phyloP scores from a whole-genome alignment of 768 basidiomycete genomes.

The Candolleomyces efflorescens region DNA sequence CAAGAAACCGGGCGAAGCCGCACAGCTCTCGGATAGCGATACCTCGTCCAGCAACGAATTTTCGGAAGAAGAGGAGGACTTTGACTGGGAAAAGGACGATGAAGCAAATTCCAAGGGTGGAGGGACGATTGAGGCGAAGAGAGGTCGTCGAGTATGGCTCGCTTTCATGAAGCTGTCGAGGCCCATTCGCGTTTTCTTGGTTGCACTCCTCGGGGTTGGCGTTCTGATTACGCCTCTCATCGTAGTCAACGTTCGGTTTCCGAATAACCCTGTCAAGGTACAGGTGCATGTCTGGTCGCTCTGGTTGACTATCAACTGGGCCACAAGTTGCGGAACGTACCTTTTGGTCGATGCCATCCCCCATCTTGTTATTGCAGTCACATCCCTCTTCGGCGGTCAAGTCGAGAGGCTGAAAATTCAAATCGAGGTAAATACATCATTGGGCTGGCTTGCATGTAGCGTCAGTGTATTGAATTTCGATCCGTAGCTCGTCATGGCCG shows the following conservation, averaged over 20 bases:
- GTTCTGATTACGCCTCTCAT: slow-evolving; percentile 68
- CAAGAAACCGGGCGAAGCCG: slow-evolving; percentile 7
- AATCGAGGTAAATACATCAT: slow-evolving; percentile 48
- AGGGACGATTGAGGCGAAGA: slow-evolving; percentile 44
- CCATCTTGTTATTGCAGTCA: slow-evolving; percentile 41
- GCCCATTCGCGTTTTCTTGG: slow-evolving; percentile 52
- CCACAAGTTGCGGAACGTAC: slow-evolving; percentile 54
- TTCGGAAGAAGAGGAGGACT: slow-evolving; percentile 57
- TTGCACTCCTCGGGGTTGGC: slow-evolving; percentile 55
- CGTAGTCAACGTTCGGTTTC: slow-evolving; percentile 63
- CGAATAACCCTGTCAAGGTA: slow-evolving; percentile 36
- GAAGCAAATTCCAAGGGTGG: slow-evolving; percentile 27
- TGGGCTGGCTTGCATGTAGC: background rate
- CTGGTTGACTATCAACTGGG: slow-evolving; percentile 69
- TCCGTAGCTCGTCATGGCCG: slow-evolving; percentile 57
- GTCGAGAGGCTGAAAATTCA: slow-evolving; percentile 66
- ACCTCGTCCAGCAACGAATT: slow-evolving; percentile 45
- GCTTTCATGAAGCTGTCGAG: slow-evolving; percentile 64
- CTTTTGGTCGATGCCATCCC: slow-evolving; percentile 64
- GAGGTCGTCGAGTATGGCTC: slow-evolving; percentile 59
- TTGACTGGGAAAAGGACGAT: slow-evolving; percentile 71
- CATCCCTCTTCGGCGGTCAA: slow-evolving; percentile 54
- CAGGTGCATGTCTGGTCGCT: slow-evolving; percentile 65
- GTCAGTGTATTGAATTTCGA: background rate
- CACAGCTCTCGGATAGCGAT: slow-evolving; percentile 32